Evolutionary conservation across 192 early-diverging fungal species (phyloP).

Genomic region (Umbelopsis sp.): DNA sequence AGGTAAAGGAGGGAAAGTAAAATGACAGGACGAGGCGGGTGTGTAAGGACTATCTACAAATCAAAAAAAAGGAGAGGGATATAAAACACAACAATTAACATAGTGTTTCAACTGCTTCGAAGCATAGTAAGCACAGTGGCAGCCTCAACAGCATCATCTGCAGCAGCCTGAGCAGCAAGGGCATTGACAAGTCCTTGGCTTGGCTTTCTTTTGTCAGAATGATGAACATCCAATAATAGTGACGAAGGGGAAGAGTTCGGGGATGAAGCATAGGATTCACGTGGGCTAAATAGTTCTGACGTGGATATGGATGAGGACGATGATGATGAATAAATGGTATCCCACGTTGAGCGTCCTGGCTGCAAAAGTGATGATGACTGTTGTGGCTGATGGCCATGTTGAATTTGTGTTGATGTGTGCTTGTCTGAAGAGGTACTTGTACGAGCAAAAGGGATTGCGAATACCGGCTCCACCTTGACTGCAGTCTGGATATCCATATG

Average conservation of each 20-base stretch:
- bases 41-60: slow-evolving; percentile 1
- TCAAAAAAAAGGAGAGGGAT: not conserved
- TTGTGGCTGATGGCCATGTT: not conserved
- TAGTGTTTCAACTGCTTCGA: slow-evolving; percentile 21
- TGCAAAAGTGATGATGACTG: not conserved
- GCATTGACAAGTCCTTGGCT: not conserved
- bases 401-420: not conserved
- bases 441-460: slow-evolving; percentile 15
- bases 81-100: not conserved
- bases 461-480: slow-evolving; percentile 15
- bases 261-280: slow-evolving; percentile 7
- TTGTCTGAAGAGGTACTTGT: slow-evolving; percentile 4
- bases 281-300: not conserved
- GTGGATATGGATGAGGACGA: slow-evolving; percentile 9
- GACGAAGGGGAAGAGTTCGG: not conserved
- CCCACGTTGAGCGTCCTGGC: slow-evolving; percentile 1
- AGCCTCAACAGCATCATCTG: slow-evolving; percentile 37
- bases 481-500: slow-evolving; percentile 18
- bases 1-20: too few relatives aligned
- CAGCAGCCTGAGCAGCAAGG: slow-evolving; percentile 23
- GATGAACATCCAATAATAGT: not conserved
- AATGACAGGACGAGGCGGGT: too few relatives aligned
- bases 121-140: slow-evolving; percentile 35
- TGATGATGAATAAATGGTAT: slow-evolving; percentile 9
- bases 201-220: not conserved